Conservation (phyloP, 768 basidiomycete genomes). For the Albatrellus ellisii region DNA sequence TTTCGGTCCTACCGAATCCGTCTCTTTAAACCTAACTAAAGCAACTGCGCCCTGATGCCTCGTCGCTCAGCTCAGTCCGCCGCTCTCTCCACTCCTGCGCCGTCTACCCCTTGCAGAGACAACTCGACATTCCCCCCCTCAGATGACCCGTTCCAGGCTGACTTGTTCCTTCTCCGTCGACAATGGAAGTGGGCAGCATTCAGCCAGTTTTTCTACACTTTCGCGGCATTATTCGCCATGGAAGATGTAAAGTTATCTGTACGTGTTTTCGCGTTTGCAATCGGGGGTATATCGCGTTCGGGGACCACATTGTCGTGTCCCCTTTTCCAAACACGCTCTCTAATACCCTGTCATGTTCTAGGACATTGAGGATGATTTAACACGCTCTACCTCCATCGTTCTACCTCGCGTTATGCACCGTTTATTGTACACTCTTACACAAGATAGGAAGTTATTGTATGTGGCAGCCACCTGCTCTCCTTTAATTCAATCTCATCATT, state of each 20-base stretch:
- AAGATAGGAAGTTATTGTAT: slow-evolving; percentile 71
- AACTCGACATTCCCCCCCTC: slow-evolving; percentile 1
- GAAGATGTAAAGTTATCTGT: slow-evolving; percentile 58
- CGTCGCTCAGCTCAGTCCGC: slow-evolving; percentile 19
- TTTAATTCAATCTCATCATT: slow-evolving; percentile 10
- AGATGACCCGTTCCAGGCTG: slow-evolving; percentile 15
- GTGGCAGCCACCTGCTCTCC: slow-evolving; percentile 17
- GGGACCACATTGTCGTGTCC: slow-evolving; percentile 3
- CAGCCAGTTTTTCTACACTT: slow-evolving; percentile 82
- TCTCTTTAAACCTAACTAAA: slow-evolving; percentile 19
- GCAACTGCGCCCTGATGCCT: slow-evolving; percentile 19
- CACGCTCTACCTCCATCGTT: slow-evolving; percentile 41
- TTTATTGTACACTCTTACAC: slow-evolving; percentile 59
- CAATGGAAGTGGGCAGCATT: slow-evolving; percentile 93
- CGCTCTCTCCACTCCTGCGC: slow-evolving; percentile 12
- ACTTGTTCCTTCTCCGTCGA: slow-evolving; percentile 46
- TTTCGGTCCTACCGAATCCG: no score
- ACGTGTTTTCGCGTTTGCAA: slow-evolving; percentile 16
- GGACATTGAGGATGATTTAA: slow-evolving; percentile 74
- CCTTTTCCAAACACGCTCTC: slow-evolving; percentile 1
- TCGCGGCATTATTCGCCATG: slow-evolving; percentile 59
- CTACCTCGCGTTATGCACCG: slow-evolving; percentile 66
- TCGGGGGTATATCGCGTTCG: slow-evolving; percentile 4
- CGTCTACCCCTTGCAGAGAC: slow-evolving; percentile 12
- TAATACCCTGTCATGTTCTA: slow-evolving; percentile 19